phyloP scores from a whole-genome alignment of 495 filamentous ascomycete species.

The Letharia columbiana region DNA sequence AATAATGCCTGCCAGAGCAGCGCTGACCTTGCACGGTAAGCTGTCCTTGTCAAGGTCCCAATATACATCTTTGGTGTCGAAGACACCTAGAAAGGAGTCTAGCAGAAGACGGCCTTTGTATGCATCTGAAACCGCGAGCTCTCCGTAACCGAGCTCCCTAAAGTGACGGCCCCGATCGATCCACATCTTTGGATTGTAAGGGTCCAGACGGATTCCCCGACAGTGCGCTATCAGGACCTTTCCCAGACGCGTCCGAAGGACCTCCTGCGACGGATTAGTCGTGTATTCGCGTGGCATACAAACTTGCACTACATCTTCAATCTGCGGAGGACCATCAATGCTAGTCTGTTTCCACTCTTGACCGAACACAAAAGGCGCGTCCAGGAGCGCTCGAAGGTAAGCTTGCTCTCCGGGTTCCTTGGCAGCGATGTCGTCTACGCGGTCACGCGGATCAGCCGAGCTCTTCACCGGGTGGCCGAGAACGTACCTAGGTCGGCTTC shows the following conservation, averaged over 20 bases:
- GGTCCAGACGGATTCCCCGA: neutral
- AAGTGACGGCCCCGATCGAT: neutral
- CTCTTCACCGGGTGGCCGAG: conserved; percentile 29
- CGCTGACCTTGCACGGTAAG: no score
- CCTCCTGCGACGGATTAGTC: no score
- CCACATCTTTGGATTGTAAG: conserved; percentile 1
- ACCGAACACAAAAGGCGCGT: no score
- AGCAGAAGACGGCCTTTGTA: neutral
- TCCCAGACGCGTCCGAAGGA: no score
- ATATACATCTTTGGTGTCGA: no score
- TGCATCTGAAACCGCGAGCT: neutral
- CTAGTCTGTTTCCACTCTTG: neutral
- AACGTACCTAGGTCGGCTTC: conserved; percentile 28
- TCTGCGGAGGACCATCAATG: no score
- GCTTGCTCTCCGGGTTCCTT: neutral
- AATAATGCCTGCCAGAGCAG: no score
- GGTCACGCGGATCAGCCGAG: conserved; percentile 26
- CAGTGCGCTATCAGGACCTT: neutral
- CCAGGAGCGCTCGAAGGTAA: neutral
- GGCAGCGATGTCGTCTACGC: conserved; percentile 3
- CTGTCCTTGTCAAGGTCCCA: no score
- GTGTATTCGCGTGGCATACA: no score
- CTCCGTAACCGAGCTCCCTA: neutral
- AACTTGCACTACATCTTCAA: no score
- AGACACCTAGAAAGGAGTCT: no score